Conservation (phyloP, 257 asterid genomes). For the Solanum raphanifolium region DNA sequence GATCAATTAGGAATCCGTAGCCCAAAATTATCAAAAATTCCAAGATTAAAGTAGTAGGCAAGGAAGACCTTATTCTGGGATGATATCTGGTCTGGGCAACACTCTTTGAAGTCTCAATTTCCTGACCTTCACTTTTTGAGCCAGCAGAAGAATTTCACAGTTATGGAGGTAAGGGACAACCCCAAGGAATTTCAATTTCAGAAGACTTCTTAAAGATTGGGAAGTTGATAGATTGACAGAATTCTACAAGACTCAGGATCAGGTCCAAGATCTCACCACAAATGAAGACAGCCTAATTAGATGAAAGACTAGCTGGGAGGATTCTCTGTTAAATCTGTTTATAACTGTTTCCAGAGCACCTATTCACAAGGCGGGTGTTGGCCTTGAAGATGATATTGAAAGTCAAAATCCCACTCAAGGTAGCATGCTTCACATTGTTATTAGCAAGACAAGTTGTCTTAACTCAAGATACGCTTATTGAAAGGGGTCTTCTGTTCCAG, state of each 20-base stretch:
- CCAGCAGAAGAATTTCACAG: not conserved
- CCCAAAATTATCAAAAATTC: not conserved
- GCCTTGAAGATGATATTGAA: not conserved
- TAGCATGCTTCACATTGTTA: not conserved
- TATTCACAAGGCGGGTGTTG: not conserved
- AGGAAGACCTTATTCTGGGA: not conserved
- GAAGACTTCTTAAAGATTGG: not conserved
- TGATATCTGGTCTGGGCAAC: not conserved
- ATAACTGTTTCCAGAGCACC: not conserved
- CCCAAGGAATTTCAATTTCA: not conserved
- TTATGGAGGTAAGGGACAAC: not conserved
- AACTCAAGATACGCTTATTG: not conserved
- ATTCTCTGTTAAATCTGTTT: not conserved
- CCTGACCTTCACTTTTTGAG: not conserved
- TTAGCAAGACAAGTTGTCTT: not conserved
- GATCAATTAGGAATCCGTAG: not conserved
- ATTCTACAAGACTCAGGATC: not conserved
- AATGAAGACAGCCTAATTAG: not conserved
- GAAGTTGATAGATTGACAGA: not conserved
- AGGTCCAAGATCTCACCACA: not conserved
- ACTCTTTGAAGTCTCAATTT: not conserved
- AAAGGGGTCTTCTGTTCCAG: not conserved
- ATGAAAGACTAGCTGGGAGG: not conserved
- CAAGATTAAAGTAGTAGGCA: not conserved
- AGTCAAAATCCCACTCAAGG: not conserved